A percentile compares a stretch with the other conserved stretches of the same genome.
Evolutionary conservation across 768 basidiomycete species (phyloP).

Genomic region (Imleria badia): DNA sequence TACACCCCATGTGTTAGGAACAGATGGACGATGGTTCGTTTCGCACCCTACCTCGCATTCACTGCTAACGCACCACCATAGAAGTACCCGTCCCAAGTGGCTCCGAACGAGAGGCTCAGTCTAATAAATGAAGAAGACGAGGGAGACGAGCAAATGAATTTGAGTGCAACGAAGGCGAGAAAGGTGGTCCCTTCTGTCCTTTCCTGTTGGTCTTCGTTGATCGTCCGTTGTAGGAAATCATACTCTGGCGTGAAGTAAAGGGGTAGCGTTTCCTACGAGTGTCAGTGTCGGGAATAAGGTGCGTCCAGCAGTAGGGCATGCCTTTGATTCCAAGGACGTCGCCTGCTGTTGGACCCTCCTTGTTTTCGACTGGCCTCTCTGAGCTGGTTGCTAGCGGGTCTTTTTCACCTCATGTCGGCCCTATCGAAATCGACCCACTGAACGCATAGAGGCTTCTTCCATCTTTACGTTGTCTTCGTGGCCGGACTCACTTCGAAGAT

Average conservation of each 20-base stretch:
- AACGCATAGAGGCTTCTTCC: background rate
- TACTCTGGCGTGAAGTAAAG: too few species aligned
- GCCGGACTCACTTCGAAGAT: too few species aligned
- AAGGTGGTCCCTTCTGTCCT: background rate
- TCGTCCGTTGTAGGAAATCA: background rate
- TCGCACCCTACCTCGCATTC: background rate
- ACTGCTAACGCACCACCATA: background rate
- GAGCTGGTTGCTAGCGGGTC: background rate
- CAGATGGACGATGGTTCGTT: conserved; percentile 8
- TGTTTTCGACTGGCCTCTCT: background rate
- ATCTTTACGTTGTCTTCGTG: too few species aligned
- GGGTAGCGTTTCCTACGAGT: background rate
- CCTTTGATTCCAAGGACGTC: conserved; percentile 8
- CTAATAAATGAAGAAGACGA: background rate
- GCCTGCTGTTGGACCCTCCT: conserved; percentile 19
- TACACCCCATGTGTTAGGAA: background rate
- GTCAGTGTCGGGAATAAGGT: conserved; percentile 15
- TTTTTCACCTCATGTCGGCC: background rate
- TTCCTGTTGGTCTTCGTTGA: background rate
- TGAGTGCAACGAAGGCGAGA: background rate
- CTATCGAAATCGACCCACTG: background rate
- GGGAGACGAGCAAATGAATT: background rate
- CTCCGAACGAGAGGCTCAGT: conserved; percentile 11
- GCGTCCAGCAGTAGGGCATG: conserved; percentile 20
- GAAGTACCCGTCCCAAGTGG: conserved; percentile 8